phyloP scores from a whole-genome alignment of 371 early-diverging fungal species.

The Dentiscutata heterogama region DNA sequence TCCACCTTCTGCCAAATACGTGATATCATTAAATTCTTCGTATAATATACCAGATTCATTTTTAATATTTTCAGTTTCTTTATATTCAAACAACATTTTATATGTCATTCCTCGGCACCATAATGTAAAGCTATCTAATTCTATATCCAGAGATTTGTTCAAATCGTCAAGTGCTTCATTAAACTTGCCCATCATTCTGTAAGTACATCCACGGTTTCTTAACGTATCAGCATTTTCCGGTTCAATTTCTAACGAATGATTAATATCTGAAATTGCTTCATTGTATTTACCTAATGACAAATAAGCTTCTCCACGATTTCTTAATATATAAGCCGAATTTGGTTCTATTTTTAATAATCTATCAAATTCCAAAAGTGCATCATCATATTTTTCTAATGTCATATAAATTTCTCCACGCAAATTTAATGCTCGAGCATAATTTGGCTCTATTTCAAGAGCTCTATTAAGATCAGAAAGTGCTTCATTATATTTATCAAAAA shows the following conservation, averaged over 20 bases:
- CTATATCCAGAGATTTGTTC: background rate
- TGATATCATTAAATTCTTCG: too few species aligned
- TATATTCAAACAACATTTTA: too few species aligned
- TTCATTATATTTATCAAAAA: background rate
- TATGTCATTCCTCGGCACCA: too few species aligned
- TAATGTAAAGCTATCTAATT: too few species aligned
- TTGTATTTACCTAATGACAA: background rate
- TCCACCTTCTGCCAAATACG: too few species aligned
- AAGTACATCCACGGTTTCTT: constrained; percentile 7
- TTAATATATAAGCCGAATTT: background rate
- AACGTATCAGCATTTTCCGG: background rate
- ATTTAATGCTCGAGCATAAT: constrained; percentile 2
- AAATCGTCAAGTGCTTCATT: constrained; percentile 15
- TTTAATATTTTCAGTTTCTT: too few species aligned
- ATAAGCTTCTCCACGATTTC: background rate
- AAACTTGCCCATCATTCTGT: background rate
- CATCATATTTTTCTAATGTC: background rate
- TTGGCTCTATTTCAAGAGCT: background rate
- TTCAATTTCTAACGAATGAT: too few species aligned
- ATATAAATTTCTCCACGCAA: constrained; percentile 6
- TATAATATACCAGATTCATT: too few species aligned
- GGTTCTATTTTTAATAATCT: background rate
- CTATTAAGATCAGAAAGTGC: too few species aligned
- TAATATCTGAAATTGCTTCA: too few species aligned
- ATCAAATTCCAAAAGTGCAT: constrained; percentile 18